phyloP scores from a whole-genome alignment of 257 asterid genomes.

The Parsonsia alboflavescens region DNA sequence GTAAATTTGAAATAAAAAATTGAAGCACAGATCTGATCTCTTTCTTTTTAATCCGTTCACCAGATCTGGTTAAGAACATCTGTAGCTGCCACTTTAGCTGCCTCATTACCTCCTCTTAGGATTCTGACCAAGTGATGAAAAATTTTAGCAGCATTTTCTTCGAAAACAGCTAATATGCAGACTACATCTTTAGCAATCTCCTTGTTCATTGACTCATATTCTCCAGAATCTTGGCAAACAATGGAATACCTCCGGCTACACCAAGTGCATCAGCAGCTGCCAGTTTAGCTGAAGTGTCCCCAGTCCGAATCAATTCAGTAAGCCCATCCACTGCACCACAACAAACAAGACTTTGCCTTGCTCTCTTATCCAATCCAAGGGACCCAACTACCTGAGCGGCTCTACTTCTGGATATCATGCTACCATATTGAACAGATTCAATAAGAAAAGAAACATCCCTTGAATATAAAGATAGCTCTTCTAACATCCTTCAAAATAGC shows the following conservation, averaged over 20 bases:
- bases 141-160: slow-evolving; percentile 44
- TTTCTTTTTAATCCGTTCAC: too few relatives aligned
- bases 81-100: slow-evolving; percentile 55
- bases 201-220: slow-evolving; percentile 34
- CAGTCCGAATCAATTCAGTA: slow-evolving; percentile 34
- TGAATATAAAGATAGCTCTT: slow-evolving; percentile 32
- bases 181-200: slow-evolving; percentile 60
- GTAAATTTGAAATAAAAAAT: too few relatives aligned
- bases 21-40: too few relatives aligned
- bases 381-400: slow-evolving; percentile 66
- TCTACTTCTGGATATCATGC: slow-evolving; percentile 51
- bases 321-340: slow-evolving; percentile 43
- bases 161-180: slow-evolving; percentile 44
- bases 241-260: slow-evolving; percentile 48
- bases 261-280: slow-evolving; percentile 64
- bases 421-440: slow-evolving; percentile 48
- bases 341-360: slow-evolving; percentile 33
- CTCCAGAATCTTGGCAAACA: slow-evolving; percentile 40
- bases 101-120: slow-evolving; percentile 30
- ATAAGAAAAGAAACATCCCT: slow-evolving; percentile 38
- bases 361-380: slow-evolving; percentile 47
- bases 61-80: too few relatives aligned
- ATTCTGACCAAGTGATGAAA: slow-evolving; percentile 40
- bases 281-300: slow-evolving; percentile 33
- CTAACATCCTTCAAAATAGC: slow-evolving; percentile 60